These are phyloP conservation scores for Trichoderma lentiforme DNA, from an alignment of 2,329 filamentous ascomycete genomes.

Conservation along the genomic window DNA sequence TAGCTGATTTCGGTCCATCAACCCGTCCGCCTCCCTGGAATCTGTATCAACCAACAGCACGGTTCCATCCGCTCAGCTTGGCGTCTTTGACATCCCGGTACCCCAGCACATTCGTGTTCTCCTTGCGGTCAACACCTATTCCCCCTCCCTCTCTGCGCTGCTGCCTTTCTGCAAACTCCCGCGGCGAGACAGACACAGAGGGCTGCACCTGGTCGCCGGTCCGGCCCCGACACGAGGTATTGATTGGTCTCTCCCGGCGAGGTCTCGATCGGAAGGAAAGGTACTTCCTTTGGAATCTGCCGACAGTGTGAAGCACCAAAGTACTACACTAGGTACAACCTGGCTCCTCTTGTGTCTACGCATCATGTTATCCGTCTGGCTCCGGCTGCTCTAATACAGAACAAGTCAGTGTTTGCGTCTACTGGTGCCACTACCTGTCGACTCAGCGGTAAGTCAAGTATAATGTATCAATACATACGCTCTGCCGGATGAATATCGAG, in stretches of 20 bases:
- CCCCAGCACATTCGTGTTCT: neutral
- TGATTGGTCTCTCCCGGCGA: constrained; percentile 12
- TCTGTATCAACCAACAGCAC: neutral
- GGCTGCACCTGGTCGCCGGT: constrained; percentile 4
- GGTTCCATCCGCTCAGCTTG: constrained; percentile 6
- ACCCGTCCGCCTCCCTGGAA: neutral
- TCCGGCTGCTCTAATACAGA: neutral
- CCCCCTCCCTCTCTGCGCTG: neutral
- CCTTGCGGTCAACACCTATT: neutral
- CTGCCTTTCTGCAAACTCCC: constrained; percentile 11
- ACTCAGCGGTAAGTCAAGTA: neutral
- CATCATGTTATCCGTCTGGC: neutral
- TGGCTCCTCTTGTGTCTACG: neutral
- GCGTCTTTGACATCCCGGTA: constrained; percentile 10
- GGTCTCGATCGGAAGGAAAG: neutral
- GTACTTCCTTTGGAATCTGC: neutral
- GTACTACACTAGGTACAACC: neutral
- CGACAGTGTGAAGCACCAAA: neutral
- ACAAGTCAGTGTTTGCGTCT: neutral
- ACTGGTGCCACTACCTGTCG: neutral
- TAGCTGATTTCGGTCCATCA: neutral
- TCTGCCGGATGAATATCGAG: neutral
- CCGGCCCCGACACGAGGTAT: neutral
- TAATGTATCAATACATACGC: neutral
- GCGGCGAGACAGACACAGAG: constrained; percentile 1